Conservation (phyloP, 768 basidiomycete species). For the Tricholoma sp. region DNA sequence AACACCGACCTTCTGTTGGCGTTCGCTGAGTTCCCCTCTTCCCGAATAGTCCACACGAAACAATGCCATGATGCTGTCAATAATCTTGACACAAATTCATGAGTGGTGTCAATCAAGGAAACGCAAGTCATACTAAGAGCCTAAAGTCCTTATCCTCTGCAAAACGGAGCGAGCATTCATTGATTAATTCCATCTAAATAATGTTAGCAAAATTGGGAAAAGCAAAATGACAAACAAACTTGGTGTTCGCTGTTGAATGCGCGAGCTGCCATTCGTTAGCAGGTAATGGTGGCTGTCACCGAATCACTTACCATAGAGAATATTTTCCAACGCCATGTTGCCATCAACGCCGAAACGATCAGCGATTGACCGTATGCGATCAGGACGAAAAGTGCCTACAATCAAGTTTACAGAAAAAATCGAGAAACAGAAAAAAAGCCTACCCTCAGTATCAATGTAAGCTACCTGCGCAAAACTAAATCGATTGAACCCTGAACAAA, state of each 20-base stretch:
- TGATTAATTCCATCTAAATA: conserved; percentile 82
- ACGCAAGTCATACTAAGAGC: conserved; percentile 44
- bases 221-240: conserved; percentile 30
- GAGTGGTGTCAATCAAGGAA: not conserved
- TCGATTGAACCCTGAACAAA: not conserved
- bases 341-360: conserved; percentile 93
- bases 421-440: conserved; percentile 1
- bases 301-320: conserved; percentile 68
- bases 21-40: conserved; percentile 88
- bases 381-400: conserved; percentile 89
- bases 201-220: conserved; percentile 2
- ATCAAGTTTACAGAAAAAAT: conserved; percentile 13
- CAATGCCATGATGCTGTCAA: conserved; percentile 96
- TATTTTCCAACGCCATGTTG: conserved; percentile 81
- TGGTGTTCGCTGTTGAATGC: conserved; percentile 94
- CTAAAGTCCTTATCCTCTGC: conserved; percentile 86
- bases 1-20: conserved; percentile 79
- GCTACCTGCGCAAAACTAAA: conserved; percentile 54
- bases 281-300: not conserved
- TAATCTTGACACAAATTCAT: conserved; percentile 49
- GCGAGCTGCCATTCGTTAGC: conserved; percentile 48
- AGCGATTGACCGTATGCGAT: conserved; percentile 86
- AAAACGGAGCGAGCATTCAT: conserved; percentile 82
- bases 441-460: conserved; percentile 86
- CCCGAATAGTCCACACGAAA: conserved; percentile 94